These are phyloP conservation scores for Anisogramma anomala DNA, from an alignment of 2,329 filamentous ascomycete species.

Conservation along the genomic window DNA sequence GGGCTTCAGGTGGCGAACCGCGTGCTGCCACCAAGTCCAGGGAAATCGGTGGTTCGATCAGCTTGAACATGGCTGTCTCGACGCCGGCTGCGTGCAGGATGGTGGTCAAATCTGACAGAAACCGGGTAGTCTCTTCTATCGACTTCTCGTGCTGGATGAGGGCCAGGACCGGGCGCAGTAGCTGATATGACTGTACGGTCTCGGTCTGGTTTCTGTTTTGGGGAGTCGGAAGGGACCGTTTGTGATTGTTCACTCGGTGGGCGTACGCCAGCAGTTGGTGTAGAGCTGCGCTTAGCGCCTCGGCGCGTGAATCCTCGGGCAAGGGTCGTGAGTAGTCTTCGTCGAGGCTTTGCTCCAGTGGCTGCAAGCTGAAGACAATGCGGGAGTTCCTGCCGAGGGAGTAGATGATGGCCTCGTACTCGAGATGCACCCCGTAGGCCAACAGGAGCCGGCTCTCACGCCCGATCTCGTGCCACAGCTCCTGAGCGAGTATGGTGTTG, in stretches of 20 bases:
- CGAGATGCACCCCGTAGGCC: conserved; percentile 56
- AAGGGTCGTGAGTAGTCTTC: conserved; percentile 21
- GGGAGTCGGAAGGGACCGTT: conserved; percentile 47
- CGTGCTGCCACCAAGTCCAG: conserved; percentile 18
- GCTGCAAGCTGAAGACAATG: conserved; percentile 56
- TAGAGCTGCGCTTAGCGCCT: conserved; percentile 54
- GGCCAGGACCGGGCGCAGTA: conserved; percentile 41
- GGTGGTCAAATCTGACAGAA: conserved; percentile 32
- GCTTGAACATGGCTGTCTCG: conserved; percentile 29
- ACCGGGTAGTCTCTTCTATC: conserved; percentile 27
- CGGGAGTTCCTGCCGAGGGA: conserved; percentile 40
- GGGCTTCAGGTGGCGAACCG: conserved; percentile 28
- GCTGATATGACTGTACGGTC: conserved; percentile 33
- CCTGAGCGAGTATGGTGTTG: conserved; percentile 70
- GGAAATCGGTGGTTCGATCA: conserved; percentile 27
- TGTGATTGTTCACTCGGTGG: conserved; percentile 63
- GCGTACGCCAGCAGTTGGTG: conserved; percentile 68
- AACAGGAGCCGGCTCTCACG: conserved; percentile 66
- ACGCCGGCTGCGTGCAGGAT: conserved; percentile 37
- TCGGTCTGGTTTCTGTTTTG: conserved; percentile 27
- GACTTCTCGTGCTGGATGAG: conserved; percentile 34
- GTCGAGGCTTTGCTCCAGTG: conserved; percentile 37
- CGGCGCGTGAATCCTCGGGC: conserved; percentile 42
- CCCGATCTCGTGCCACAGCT: conserved; percentile 82
- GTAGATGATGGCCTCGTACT: conserved; percentile 46